Conservation (phyloP, 495 filamentous ascomycete species). For the Haplographium delicatum region DNA sequence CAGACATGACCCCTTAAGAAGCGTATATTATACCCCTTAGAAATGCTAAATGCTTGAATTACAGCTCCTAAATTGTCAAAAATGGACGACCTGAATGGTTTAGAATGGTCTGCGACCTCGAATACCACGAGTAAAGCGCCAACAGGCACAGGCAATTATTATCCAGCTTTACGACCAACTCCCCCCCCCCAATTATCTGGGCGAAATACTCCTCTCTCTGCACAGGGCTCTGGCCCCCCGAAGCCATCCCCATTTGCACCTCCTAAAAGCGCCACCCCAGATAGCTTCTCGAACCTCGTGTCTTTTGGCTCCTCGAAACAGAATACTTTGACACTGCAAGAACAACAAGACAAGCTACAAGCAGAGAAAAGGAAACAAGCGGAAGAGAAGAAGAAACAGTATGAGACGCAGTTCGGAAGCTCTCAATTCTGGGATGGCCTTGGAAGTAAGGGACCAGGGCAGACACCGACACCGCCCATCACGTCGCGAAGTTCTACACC, state of each 20-base stretch:
- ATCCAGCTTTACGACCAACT: constrained; percentile 55
- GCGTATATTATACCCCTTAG: constrained; percentile 8
- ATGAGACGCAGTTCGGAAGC: constrained; percentile 70
- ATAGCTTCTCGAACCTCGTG: constrained; percentile 88
- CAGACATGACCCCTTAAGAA: too few species aligned
- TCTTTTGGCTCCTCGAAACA: constrained; percentile 63
- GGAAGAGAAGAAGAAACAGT: constrained; percentile 60
- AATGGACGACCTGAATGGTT: constrained; percentile 51
- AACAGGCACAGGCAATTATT: constrained; percentile 42
- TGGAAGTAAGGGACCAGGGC: constrained; percentile 30
- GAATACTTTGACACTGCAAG: constrained; percentile 62
- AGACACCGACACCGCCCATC: constrained; percentile 7
- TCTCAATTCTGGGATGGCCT: constrained; percentile 70
- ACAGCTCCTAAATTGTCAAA: constrained; percentile 5
- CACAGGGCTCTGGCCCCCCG: constrained; percentile 35
- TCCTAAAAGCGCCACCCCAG: constrained; percentile 58
- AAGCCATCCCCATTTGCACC: constrained; percentile 43
- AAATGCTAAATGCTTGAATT: not conserved
- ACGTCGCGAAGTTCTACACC: constrained; percentile 20
- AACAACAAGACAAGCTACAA: constrained; percentile 77
- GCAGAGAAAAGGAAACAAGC: constrained; percentile 73
- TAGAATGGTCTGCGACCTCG: constrained; percentile 44
- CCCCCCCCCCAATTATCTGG: constrained; percentile 50
- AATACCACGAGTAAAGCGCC: constrained; percentile 30
- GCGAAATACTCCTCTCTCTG: constrained; percentile 20